A percentile compares a stretch with the other conserved stretches of the same genome.
Conservation (phyloP, 140 eudicot genomes). For the Senecio squalidus region DNA sequence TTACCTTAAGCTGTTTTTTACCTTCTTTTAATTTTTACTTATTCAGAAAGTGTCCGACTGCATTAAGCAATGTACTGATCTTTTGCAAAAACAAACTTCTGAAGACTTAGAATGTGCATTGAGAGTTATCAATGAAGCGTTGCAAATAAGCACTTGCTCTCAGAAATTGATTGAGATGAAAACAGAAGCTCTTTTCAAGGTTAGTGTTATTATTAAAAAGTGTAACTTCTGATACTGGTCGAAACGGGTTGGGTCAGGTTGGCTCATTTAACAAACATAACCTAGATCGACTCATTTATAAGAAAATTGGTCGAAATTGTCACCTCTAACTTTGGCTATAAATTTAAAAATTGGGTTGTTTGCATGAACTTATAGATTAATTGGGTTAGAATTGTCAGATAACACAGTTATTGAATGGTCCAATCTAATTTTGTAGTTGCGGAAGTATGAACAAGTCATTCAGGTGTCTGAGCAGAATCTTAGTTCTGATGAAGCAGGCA, state of each 20-base stretch:
- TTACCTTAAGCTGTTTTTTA: neutral
- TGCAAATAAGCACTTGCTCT: slow-evolving; percentile 62
- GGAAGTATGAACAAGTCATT: slow-evolving; percentile 75
- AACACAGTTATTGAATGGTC: neutral
- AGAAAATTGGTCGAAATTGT: too few species aligned
- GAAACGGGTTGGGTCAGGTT: too few species aligned
- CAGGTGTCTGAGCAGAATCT: slow-evolving; percentile 61
- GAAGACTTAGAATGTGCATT: slow-evolving; percentile 50
- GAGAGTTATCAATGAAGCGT: slow-evolving; percentile 54
- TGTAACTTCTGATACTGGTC: neutral
- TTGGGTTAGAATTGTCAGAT: neutral
- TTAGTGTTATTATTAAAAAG: slow-evolving; percentile 23
- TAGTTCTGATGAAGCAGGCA: slow-evolving; percentile 37
- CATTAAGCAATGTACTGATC: slow-evolving; percentile 47
- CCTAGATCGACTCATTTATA: too few species aligned
- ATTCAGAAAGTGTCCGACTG: slow-evolving; percentile 71
- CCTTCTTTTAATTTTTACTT: neutral
- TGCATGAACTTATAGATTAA: neutral
- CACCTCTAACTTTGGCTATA: too few species aligned
- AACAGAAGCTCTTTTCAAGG: slow-evolving; percentile 81
- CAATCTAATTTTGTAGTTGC: slow-evolving; percentile 42
- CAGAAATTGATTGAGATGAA: slow-evolving; percentile 67
- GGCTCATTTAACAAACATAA: neutral
- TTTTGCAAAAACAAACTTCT: slow-evolving; percentile 38
- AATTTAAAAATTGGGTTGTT: too few species aligned